A percentile compares a stretch with the other conserved stretches of the same genome.
phyloP scores from a whole-genome alignment of 495 filamentous ascomycete species.

The Cryomyces minteri region DNA sequence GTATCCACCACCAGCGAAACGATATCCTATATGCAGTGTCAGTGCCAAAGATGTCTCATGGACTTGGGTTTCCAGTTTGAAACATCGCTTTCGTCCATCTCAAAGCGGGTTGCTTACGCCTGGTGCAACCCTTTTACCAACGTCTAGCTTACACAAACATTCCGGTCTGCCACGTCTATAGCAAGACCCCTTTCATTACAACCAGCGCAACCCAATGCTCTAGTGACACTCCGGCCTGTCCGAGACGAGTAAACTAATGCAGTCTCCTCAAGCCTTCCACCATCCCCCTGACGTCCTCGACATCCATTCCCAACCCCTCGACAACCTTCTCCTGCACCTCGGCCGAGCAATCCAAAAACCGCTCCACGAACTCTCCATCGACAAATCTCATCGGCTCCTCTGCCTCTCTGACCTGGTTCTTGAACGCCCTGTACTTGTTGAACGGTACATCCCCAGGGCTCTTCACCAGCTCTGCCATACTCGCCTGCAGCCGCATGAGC shows the following conservation, averaged over 20 bases:
- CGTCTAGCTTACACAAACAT: too few species aligned
- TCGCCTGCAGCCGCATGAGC: conserved; percentile 64
- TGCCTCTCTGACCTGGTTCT: conserved; percentile 44
- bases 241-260: conserved; percentile 1
- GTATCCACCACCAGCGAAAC: too few species aligned
- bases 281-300: conserved; percentile 36
- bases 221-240: too few species aligned
- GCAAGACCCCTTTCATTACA: too few species aligned
- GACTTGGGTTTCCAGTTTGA: too few species aligned
- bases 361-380: conserved; percentile 80
- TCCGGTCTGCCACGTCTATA: too few species aligned
- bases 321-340: conserved; percentile 45
- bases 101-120: too few species aligned
- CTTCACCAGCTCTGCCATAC: conserved; percentile 43
- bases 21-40: too few species aligned
- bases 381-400: conserved; percentile 75
- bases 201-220: too few species aligned
- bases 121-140: too few species aligned
- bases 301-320: conserved; percentile 25
- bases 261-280: conserved; percentile 51
- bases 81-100: too few species aligned
- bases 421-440: conserved; percentile 59
- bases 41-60: too few species aligned
- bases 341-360: conserved; percentile 54
- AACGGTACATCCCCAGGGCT: conserved; percentile 57